Evolutionary conservation across 192 early-diverging fungal genomes (phyloP).

Genomic region (Coemansia sp.): DNA sequence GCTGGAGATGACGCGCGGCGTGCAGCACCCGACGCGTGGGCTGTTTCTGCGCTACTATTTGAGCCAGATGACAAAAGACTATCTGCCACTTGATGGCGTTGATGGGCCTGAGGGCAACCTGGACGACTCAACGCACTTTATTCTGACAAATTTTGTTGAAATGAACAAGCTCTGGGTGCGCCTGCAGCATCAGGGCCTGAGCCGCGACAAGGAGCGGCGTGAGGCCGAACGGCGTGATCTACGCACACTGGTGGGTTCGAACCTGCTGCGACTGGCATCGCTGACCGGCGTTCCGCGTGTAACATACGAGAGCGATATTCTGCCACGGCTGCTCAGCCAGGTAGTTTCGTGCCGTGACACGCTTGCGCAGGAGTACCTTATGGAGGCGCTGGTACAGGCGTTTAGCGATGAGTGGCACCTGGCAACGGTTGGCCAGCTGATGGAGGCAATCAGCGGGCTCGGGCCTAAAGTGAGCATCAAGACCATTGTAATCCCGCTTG

Average conservation of each 20-base stretch:
- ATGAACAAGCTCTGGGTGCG: slow-evolving; percentile 99
- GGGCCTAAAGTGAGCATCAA: slow-evolving; percentile 95
- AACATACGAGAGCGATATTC: slow-evolving; percentile 81
- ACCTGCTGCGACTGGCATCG: slow-evolving; percentile 90
- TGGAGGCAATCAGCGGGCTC: slow-evolving; percentile 87
- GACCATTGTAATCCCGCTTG: slow-evolving; percentile 90
- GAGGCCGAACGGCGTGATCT: slow-evolving; percentile 96
- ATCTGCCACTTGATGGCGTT: slow-evolving; percentile 70
- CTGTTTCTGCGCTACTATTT: slow-evolving; percentile 96
- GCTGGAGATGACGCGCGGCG: slow-evolving; percentile 98
- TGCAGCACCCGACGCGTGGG: slow-evolving; percentile 98
- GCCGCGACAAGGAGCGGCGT: slow-evolving; percentile 88
- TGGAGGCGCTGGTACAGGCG: slow-evolving; percentile 99
- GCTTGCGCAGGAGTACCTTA: slow-evolving; percentile 98
- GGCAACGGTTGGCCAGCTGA: slow-evolving; percentile 80
- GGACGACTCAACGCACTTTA: slow-evolving; percentile 92
- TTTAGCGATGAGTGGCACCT: slow-evolving; percentile 98
- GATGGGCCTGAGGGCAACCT: slow-evolving; percentile 71
- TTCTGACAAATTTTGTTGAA: slow-evolving; percentile 96
- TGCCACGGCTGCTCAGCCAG: slow-evolving; percentile 92
- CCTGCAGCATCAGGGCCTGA: slow-evolving; percentile 94
- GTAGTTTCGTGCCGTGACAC: slow-evolving; percentile 96
- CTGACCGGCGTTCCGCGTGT: slow-evolving; percentile 81
- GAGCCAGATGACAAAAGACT: slow-evolving; percentile 91
- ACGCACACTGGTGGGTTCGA: slow-evolving; percentile 93